Evolutionary conservation across 176 grass and related monocot species (phyloP).

Genomic region (Ampelocalamus luodianensis): DNA sequence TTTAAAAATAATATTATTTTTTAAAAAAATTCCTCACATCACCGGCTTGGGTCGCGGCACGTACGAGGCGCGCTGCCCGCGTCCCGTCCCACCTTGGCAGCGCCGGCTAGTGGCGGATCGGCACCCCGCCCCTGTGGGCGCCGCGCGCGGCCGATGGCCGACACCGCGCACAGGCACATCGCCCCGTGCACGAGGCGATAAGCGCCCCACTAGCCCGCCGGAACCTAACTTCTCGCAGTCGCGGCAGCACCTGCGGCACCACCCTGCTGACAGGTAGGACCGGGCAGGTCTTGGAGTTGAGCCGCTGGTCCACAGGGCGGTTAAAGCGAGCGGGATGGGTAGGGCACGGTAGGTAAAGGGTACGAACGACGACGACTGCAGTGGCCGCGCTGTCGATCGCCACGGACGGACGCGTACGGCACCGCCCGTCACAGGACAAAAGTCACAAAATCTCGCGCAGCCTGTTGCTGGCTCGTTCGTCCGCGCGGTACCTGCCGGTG

Average conservation of each 20-base stretch:
- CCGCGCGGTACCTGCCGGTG: not conserved
- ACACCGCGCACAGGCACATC: not conserved
- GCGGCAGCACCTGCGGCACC: not conserved
- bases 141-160: not conserved
- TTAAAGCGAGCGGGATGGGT: conserved; percentile 1
- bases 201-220: not conserved
- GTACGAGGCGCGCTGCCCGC: too few relatives aligned
- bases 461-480: not conserved
- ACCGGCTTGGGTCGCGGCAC: not conserved
- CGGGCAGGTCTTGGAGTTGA: not conserved
- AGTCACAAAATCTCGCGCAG: not conserved
- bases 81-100: not conserved
- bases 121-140: not conserved
- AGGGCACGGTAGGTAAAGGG: not conserved
- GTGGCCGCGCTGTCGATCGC: not conserved
- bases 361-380: not conserved
- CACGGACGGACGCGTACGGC: conserved; percentile 2
- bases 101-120: not conserved
- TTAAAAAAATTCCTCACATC: too few relatives aligned
- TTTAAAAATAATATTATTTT: too few relatives aligned
- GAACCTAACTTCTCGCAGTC: not conserved
- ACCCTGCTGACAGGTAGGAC: not conserved
- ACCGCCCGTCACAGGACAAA: conserved; percentile 32
- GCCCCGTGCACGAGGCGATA: too few relatives aligned
- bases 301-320: conserved; percentile 7